phyloP scores from a whole-genome alignment of 2,329 filamentous ascomycete species.

The Arthrobotrys megalospora region DNA sequence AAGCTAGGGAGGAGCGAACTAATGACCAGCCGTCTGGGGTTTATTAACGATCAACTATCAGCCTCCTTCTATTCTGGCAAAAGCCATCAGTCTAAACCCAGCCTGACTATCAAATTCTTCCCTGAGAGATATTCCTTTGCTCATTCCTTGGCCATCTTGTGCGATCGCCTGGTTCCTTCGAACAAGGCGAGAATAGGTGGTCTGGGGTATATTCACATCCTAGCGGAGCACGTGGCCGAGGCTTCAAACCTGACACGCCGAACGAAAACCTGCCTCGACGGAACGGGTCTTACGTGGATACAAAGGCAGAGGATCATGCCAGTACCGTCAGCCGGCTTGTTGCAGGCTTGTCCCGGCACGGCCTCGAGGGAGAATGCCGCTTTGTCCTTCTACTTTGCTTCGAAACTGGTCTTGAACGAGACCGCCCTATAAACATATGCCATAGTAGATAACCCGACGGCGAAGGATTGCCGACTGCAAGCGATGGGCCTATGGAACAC shows the following conservation, averaged over 20 bases:
- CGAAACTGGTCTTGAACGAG: background rate
- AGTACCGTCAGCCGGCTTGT: conserved; percentile 18
- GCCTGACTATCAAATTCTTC: conserved; percentile 11
- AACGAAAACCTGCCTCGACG: conserved; percentile 19
- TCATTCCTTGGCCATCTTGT: conserved; percentile 30
- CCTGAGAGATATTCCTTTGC: conserved; percentile 7
- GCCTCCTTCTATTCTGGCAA: conserved; percentile 35
- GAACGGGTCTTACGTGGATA: conserved; percentile 17
- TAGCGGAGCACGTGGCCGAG: conserved; percentile 53
- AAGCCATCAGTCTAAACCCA: background rate
- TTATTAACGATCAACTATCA: background rate
- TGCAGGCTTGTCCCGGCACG: conserved; percentile 33
- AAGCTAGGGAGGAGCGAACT: background rate
- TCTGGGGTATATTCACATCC: conserved; percentile 31
- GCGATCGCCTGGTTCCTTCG: background rate
- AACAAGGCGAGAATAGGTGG: conserved; percentile 14
- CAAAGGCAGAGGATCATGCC: conserved; percentile 21
- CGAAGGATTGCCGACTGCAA: conserved; percentile 44
- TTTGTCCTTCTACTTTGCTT: background rate
- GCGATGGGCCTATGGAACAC: conserved; percentile 19
- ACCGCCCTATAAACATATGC: background rate
- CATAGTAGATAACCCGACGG: background rate
- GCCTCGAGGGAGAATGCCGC: conserved; percentile 1
- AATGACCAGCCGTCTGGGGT: conserved; percentile 4
- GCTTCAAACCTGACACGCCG: conserved; percentile 51